phyloP scores from a whole-genome alignment of 352 stramenopile genomes.

The Discostella stelligera region DNA sequence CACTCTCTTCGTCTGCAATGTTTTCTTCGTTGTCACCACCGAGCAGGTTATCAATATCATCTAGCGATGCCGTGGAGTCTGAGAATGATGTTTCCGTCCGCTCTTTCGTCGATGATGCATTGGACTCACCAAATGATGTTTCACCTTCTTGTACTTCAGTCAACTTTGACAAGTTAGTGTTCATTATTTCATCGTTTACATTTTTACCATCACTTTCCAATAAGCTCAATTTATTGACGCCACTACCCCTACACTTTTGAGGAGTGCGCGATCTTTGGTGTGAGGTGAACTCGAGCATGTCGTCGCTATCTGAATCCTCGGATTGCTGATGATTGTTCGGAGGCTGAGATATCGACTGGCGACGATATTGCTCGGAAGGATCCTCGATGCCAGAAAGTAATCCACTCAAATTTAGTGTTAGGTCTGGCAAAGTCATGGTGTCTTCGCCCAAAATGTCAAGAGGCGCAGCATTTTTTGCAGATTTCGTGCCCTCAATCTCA shows the following conservation, averaged over 20 bases:
- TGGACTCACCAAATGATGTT: conserved; percentile 4
- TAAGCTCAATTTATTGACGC: conserved; percentile 5
- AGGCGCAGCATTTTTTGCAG: not conserved
- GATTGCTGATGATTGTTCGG: not conserved
- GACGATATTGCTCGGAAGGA: not conserved
- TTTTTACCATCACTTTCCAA: conserved; percentile 1
- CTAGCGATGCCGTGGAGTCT: conserved; percentile 39
- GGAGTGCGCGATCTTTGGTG: conserved; percentile 25
- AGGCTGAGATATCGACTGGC: not conserved
- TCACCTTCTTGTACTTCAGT: not conserved
- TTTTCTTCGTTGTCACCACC: conserved; percentile 14
- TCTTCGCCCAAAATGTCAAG: not conserved
- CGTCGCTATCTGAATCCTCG: conserved; percentile 3
- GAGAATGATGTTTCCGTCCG: conserved; percentile 12
- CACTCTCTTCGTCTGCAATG: not conserved
- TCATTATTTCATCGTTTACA: not conserved
- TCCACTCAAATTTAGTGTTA: conserved; percentile 16
- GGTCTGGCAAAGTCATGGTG: conserved; percentile 22
- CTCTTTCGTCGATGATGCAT: not conserved
- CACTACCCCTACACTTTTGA: conserved; percentile 7
- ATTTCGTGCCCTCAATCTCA: not conserved
- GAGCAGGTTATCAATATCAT: conserved; percentile 39
- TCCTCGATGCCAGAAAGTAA: not conserved
- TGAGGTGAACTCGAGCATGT: conserved; percentile 27
- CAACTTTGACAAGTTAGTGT: conserved; percentile 3